These are phyloP conservation scores for Bocquillonia castaneifolia DNA, from an alignment of 441 rosid species.

Conservation along the genomic window DNA sequence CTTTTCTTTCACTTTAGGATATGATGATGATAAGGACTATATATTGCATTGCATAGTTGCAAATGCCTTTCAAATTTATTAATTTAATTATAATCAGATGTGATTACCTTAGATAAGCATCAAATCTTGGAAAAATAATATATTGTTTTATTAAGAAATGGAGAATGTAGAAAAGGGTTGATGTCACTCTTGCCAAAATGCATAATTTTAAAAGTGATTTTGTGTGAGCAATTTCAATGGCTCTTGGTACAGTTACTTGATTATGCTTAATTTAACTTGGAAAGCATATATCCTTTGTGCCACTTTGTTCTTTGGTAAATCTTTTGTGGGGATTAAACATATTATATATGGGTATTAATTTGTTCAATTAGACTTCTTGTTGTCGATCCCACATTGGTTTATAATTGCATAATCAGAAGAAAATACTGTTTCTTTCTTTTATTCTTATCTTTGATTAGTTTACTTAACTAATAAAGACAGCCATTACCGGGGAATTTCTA, in stretches of 20 bases:
- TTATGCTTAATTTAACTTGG: not conserved
- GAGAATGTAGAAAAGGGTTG: slow-evolving; percentile 15
- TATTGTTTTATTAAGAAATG: not conserved
- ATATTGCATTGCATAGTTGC: not conserved
- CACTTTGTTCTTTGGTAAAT: slow-evolving; percentile 8
- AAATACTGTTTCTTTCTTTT: not conserved
- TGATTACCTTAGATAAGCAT: not conserved
- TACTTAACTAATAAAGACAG: not conserved
- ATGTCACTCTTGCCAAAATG: not conserved
- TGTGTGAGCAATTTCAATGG: not conserved
- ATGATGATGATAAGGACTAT: not conserved
- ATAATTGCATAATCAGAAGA: not conserved
- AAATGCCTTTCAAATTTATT: no score
- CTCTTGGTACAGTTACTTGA: not conserved
- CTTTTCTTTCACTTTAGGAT: not conserved
- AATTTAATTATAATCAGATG: not conserved
- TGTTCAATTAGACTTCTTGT: not conserved
- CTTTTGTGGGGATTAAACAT: not conserved
- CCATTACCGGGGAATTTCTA: slow-evolving; percentile 3
- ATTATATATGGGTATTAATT: not conserved
- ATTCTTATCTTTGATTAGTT: slow-evolving; percentile 5
- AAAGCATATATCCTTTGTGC: slow-evolving; percentile 14
- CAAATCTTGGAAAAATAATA: not conserved
- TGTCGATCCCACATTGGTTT: not conserved
- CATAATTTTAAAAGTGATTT: not conserved